Percentiles rank a stretch among this genome's conserved stretches.
These are phyloP conservation scores for Aspergillus taichungensis DNA, from an alignment of 495 filamentous ascomycete species.

Conservation along the genomic window DNA sequence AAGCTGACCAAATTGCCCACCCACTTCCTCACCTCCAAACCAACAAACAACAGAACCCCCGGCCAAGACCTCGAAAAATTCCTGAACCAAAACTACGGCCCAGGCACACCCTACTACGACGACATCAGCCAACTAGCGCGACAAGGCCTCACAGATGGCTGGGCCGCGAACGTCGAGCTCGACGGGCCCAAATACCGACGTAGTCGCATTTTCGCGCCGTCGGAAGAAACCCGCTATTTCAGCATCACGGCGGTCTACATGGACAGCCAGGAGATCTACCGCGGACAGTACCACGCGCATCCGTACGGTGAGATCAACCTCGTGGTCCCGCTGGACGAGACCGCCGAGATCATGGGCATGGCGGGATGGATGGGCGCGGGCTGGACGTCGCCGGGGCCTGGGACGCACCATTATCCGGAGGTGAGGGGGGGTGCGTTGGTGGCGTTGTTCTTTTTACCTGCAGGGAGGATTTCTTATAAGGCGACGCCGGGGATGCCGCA, in stretches of 20 bases:
- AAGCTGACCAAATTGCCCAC: constrained; percentile 3
- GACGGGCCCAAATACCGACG: constrained; percentile 36
- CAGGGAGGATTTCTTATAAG: constrained; percentile 33
- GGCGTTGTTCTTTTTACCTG: constrained; percentile 36
- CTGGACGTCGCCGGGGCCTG: constrained; percentile 34
- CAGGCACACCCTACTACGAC: constrained; percentile 31
- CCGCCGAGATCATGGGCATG: constrained; percentile 34
- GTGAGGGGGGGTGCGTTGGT: constrained; percentile 29
- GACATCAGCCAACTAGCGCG: constrained; percentile 29
- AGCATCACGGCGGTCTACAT: constrained; percentile 45
- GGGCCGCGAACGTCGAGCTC: constrained; percentile 30
- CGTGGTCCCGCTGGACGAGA: constrained; percentile 32
- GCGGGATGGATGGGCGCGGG: constrained; percentile 36
- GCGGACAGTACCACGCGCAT: constrained; percentile 38
- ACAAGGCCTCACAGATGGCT: constrained; percentile 35
- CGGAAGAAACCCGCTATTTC: constrained; percentile 30
- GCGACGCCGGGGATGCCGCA: constrained; percentile 27
- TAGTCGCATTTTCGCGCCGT: constrained; percentile 28
- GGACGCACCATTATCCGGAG: constrained; percentile 38
- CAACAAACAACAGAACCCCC: constrained; percentile 25
- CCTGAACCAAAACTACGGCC: constrained; percentile 35
- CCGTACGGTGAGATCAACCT: constrained; percentile 43
- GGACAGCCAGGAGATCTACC: constrained; percentile 28
- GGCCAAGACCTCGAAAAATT: constrained; percentile 31
- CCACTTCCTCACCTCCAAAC: not conserved